These are phyloP conservation scores for Botryotinia calthae DNA, from an alignment of 2,329 filamentous ascomycete species.

Conservation along the genomic window DNA sequence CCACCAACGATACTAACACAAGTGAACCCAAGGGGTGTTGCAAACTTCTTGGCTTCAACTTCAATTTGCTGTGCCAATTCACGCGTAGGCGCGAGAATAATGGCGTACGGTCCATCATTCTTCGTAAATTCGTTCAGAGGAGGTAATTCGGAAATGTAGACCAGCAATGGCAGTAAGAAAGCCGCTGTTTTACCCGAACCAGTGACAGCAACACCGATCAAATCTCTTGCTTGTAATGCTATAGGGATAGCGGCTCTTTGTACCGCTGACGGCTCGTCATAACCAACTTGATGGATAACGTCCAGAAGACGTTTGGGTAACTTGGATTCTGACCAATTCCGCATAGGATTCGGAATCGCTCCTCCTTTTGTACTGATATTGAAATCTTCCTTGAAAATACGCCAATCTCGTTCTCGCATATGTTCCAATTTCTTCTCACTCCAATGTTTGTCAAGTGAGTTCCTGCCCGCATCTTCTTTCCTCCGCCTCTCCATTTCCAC, in stretches of 20 bases:
- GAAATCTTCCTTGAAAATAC: conserved; percentile 99
- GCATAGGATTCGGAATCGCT: conserved; percentile 91
- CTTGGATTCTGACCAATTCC: conserved; percentile 82
- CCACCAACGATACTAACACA: conserved; percentile 98
- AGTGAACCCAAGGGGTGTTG: conserved; percentile 83
- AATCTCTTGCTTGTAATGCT: conserved; percentile 83
- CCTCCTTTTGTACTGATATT: conserved; percentile 94
- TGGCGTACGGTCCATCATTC: conserved; percentile 94
- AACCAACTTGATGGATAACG: conserved; percentile 81
- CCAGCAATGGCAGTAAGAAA: conserved; percentile 85
- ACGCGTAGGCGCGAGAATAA: conserved; percentile 93
- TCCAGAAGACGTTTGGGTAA: conserved; percentile 75
- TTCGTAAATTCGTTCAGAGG: conserved; percentile 81
- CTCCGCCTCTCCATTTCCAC: conserved; percentile 80
- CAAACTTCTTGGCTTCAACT: conserved; percentile 88
- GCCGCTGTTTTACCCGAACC: conserved; percentile 98
- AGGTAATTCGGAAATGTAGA: conserved; percentile 90
- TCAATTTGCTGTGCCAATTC: conserved; percentile 98
- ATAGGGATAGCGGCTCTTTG: conserved; percentile 95
- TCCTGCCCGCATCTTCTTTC: conserved; percentile 69
- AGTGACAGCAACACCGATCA: conserved; percentile 97
- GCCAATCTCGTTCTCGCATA: conserved; percentile 98
- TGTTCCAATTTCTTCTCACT: conserved; percentile 87
- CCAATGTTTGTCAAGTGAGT: conserved; percentile 88
- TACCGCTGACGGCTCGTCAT: conserved; percentile 86